Conservation (phyloP, 495 filamentous ascomycete species). For the Annulohypoxylon bovei region DNA sequence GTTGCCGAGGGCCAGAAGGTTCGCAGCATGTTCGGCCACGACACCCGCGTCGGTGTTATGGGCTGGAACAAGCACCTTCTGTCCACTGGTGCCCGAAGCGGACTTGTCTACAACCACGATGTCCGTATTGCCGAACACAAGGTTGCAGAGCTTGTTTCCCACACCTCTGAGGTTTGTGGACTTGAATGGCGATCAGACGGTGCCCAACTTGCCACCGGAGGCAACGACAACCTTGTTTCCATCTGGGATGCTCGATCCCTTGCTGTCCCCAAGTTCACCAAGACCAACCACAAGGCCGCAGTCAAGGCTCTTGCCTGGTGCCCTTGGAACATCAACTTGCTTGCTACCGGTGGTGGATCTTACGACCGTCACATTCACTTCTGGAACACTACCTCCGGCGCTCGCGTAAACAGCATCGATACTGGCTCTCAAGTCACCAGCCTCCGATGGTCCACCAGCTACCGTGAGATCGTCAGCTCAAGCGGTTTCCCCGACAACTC, state of each 20-base stretch:
- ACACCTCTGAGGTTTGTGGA: slow-evolving; percentile 97
- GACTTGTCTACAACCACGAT: slow-evolving; percentile 98
- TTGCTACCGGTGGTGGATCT: slow-evolving; percentile 95
- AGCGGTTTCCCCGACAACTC: slow-evolving; percentile 99
- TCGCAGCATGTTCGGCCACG: slow-evolving; percentile 97
- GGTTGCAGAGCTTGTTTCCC: slow-evolving; percentile 92
- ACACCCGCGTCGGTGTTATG: slow-evolving; percentile 96
- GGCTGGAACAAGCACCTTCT: slow-evolving; percentile 98
- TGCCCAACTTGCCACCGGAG: slow-evolving; percentile 94
- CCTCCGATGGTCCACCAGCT: slow-evolving; percentile 92
- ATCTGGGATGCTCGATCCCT: slow-evolving; percentile 98
- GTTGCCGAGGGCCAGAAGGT: slow-evolving; percentile 94
- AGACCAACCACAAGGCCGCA: slow-evolving; percentile 98
- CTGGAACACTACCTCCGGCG: slow-evolving; percentile 98
- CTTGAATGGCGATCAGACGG: slow-evolving; percentile 97
- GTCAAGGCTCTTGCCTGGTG: slow-evolving; percentile 99
- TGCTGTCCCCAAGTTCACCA: slow-evolving; percentile 94
- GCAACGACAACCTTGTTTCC: slow-evolving; percentile 97
- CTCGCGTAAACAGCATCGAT: slow-evolving; percentile 97
- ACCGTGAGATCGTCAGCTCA: slow-evolving; percentile 97
- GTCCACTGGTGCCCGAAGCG: slow-evolving; percentile 92
- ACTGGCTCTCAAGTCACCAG: slow-evolving; percentile 97
- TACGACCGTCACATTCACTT: slow-evolving; percentile 99
- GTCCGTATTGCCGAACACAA: slow-evolving; percentile 98
- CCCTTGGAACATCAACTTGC: slow-evolving; percentile 96